Evolutionary conservation across 305 asterid species (phyloP).

Genomic region (Coffea humblotiana): DNA sequence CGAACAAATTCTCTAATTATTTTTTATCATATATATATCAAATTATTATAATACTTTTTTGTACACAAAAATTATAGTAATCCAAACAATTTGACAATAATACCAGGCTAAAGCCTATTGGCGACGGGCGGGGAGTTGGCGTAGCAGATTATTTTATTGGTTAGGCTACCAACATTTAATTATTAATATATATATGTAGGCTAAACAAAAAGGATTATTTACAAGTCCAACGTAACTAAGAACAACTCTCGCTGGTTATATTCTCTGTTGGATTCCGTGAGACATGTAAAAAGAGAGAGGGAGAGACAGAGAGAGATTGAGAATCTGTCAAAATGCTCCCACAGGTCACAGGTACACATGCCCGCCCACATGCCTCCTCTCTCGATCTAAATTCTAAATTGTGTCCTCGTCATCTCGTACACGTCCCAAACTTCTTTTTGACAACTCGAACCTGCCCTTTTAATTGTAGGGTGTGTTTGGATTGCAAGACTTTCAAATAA

Average conservation of each 20-base stretch:
- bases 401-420: not conserved
- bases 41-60: too few species aligned
- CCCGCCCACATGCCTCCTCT: constrained; percentile 25
- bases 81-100: too few species aligned
- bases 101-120: not conserved
- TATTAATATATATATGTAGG: not conserved
- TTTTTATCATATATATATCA: too few species aligned
- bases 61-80: too few species aligned
- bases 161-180: constrained; percentile 5
- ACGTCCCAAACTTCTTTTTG: not conserved
- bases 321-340: constrained; percentile 24
- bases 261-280: constrained; percentile 32
- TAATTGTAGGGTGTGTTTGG: not conserved
- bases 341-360: constrained; percentile 13
- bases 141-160: not conserved
- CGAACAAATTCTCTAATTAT: too few species aligned
- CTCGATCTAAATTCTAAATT: constrained; percentile 16
- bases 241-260: not conserved
- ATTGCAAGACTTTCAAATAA: too few species aligned
- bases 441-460: not conserved
- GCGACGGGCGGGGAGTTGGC: not conserved
- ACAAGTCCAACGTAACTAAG: constrained; percentile 20
- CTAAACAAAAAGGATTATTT: constrained; percentile 31
- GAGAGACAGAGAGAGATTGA: not conserved
- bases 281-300: constrained; percentile 8